A percentile compares a stretch with the other conserved stretches of the same genome.
These are phyloP conservation scores for Vachellia pachyceras DNA, from an alignment of 306 rosid genomes.

Conservation along the genomic window DNA sequence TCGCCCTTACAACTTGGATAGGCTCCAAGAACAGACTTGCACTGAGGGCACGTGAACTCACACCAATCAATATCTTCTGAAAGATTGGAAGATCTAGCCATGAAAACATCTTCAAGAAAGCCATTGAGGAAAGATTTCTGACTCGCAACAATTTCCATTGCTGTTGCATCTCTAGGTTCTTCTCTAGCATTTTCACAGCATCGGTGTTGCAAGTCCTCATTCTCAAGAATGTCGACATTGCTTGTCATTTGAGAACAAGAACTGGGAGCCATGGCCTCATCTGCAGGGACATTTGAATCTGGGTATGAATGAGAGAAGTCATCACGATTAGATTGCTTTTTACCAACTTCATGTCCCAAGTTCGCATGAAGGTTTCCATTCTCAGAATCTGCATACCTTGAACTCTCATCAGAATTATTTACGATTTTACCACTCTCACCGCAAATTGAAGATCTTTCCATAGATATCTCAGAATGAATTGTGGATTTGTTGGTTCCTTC, in stretches of 20 bases:
- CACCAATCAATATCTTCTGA: slow-evolving; percentile 78
- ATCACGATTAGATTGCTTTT: slow-evolving; percentile 39
- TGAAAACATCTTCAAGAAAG: slow-evolving; percentile 86
- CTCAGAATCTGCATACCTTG: slow-evolving; percentile 41
- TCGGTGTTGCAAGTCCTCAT: slow-evolving; percentile 47
- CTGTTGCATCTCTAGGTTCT: slow-evolving; percentile 37
- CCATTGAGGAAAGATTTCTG: slow-evolving; percentile 79
- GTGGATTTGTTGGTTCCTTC: slow-evolving; percentile 33
- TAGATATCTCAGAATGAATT: slow-evolving; percentile 37
- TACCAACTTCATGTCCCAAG: slow-evolving; percentile 29
- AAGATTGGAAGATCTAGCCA: slow-evolving; percentile 82
- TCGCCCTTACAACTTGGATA: slow-evolving; percentile 66
- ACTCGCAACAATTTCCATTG: slow-evolving; percentile 51
- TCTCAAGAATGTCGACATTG: slow-evolving; percentile 27
- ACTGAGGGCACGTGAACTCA: slow-evolving; percentile 80
- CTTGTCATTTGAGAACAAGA: slow-evolving; percentile 49
- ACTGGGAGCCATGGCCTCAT: slow-evolving; percentile 39
- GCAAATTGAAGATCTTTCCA: slow-evolving; percentile 36
- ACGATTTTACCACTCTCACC: slow-evolving; percentile 34
- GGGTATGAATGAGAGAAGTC: slow-evolving; percentile 38
- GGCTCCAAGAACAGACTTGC: slow-evolving; percentile 80
- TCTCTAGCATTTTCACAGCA: slow-evolving; percentile 48
- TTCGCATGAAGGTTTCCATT: slow-evolving; percentile 44
- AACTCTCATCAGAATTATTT: slow-evolving; percentile 34
- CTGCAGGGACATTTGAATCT: slow-evolving; percentile 40